Conservation (phyloP, 2,329 filamentous ascomycete species). For the Tolypocladium tropicale region DNA sequence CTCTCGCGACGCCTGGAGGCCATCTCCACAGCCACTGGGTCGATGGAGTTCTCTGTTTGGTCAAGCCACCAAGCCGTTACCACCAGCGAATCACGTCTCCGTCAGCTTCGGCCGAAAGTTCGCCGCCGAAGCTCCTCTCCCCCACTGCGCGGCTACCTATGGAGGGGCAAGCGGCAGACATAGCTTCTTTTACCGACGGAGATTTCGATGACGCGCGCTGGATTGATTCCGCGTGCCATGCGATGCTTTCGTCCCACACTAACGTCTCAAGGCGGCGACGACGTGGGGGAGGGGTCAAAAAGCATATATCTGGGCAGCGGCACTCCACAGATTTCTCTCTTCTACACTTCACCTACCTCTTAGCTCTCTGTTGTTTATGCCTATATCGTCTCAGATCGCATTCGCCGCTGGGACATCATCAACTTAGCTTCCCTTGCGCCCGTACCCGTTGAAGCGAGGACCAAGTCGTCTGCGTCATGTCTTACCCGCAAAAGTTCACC, state of each 20-base stretch:
- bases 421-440: neutral
- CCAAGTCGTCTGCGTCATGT: slow-evolving; percentile 22
- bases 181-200: neutral
- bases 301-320: neutral
- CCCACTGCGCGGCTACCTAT: neutral
- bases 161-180: neutral
- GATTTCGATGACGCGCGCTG: neutral
- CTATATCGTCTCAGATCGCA: neutral
- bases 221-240: neutral
- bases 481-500: slow-evolving; percentile 48
- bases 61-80: neutral
- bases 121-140: neutral
- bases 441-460: neutral
- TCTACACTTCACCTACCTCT: neutral
- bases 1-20: neutral
- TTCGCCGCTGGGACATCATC: neutral
- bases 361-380: neutral
- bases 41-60: neutral
- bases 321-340: neutral
- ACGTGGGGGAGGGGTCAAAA: neutral
- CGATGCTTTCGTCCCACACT: neutral
- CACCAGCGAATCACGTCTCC: neutral
- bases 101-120: neutral
- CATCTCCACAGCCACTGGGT: neutral
- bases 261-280: neutral